Evolutionary conservation across 306 rosid genomes (phyloP), one percentile per base, ranked within the genome.

Genomic region (Benincasa hispida): DNA sequence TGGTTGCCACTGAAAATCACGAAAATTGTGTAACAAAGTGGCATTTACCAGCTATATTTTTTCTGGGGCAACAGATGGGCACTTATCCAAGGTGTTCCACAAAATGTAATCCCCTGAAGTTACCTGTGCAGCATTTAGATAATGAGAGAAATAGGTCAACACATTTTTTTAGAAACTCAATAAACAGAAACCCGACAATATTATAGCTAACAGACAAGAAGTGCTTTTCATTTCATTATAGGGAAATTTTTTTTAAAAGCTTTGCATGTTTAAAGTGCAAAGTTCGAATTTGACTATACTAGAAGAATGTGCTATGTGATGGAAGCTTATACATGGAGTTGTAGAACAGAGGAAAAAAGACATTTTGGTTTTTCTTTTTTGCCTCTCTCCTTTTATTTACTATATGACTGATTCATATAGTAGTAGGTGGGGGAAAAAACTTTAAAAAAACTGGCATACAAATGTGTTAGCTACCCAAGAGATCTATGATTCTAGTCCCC

Each of bases 61-160:
- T 66, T 80, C 77, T 22, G 75, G 45, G 75, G 75, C 75, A 69
- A 68, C 74, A 41, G 28, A 88, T 76, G 96, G 97, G 83, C 97
- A 94, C 78, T 87, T 88, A 35, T 94, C 95, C 76, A 89, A 89
- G 39, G 97, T 92, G 81, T 94, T 94, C 99, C 99, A 92, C 87
- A 94, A 76, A 76, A 92, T 94, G 78, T 92, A 94, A 66, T 92
- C 96, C 75, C 97, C 97, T 30, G 92, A 83, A 53, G 88, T 88
- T 78, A 87, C 89, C 96, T 94, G 88, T 65, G 76, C 32, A 37
- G 76, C 32, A 37, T 48, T 42, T 41, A 8, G n/a, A 28, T n/a
- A 34, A 62, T 63, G 54, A n/a, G 60, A 51, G 35, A 32, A 76
- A 25, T 25, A 15, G 13, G 55, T 48, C 41, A 61, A 45, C 17